Evolutionary conservation across 306 rosid genomes (phyloP).

Genomic region (Hippophae rhamnoides): DNA sequence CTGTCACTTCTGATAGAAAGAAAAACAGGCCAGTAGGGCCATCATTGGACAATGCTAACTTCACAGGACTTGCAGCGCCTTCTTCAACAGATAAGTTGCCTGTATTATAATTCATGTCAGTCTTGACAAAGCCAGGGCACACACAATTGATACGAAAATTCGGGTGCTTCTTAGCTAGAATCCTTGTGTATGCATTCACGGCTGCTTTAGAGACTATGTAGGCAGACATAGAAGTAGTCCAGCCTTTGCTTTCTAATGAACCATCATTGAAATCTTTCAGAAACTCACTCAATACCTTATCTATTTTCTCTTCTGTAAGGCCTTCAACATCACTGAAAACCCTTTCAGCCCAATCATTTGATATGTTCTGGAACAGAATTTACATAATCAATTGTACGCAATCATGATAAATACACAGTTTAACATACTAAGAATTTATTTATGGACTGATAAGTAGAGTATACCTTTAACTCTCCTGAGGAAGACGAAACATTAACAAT

Average conservation of each 20-base stretch:
- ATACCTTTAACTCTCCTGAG: slow-evolving; percentile 33
- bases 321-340: slow-evolving; percentile 29
- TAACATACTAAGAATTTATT: not conserved
- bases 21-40: slow-evolving; percentile 45
- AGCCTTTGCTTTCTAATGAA: slow-evolving; percentile 29
- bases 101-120: slow-evolving; percentile 25
- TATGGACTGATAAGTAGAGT: not conserved
- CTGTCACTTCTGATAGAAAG: slow-evolving; percentile 14
- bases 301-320: slow-evolving; percentile 38
- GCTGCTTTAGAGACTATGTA: slow-evolving; percentile 40
- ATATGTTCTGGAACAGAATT: slow-evolving; percentile 15
- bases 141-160: slow-evolving; percentile 30
- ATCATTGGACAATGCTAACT: slow-evolving; percentile 35
- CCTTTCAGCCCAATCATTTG: slow-evolving; percentile 31
- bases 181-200: slow-evolving; percentile 38
- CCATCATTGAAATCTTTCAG: slow-evolving; percentile 35
- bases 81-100: slow-evolving; percentile 34
- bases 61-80: slow-evolving; percentile 41
- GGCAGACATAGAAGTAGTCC: slow-evolving; percentile 26
- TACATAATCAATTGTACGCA: too few relatives aligned
- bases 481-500: slow-evolving; percentile 44
- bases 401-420: too few relatives aligned
- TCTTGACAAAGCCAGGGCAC: slow-evolving; percentile 45
- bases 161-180: slow-evolving; percentile 35
- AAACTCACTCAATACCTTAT: slow-evolving; percentile 28